Evolutionary conservation across 176 grass and related monocot genomes (phyloP).

Genomic region (Lolium rigidum): DNA sequence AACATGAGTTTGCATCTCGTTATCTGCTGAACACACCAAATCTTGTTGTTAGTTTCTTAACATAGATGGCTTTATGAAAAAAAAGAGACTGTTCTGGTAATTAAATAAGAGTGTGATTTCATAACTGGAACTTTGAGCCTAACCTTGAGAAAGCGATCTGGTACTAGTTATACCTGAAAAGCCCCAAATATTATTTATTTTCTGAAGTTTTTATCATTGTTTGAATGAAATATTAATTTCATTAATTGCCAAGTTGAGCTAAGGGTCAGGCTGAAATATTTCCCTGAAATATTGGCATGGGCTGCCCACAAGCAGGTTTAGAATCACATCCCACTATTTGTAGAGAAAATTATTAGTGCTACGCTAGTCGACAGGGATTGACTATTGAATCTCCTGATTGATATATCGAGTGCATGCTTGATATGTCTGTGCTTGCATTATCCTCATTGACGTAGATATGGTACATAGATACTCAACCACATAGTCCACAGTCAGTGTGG

Average conservation of each 20-base stretch:
- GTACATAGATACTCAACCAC: neutral
- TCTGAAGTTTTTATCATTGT: neutral
- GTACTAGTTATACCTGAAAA: slow-evolving; percentile 9
- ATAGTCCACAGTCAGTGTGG: neutral
- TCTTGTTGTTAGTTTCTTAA: slow-evolving; percentile 1
- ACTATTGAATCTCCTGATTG: neutral
- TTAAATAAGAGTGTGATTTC: slow-evolving; percentile 7
- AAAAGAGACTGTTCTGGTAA: neutral
- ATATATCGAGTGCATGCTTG: neutral
- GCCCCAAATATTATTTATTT: neutral
- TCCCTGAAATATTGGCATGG: neutral
- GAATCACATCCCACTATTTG: neutral
- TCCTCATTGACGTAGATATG: slow-evolving; percentile 9
- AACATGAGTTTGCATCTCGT: slow-evolving; percentile 12
- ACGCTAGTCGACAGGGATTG: neutral
- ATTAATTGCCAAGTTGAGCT: neutral
- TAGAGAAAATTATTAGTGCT: neutral
- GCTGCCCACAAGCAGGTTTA: neutral
- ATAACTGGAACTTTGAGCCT: slow-evolving; percentile 4
- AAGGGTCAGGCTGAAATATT: neutral
- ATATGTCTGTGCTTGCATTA: slow-evolving; percentile 10
- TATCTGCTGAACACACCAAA: neutral
- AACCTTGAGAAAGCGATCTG: neutral
- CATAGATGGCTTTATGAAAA: neutral
- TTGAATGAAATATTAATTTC: neutral